phyloP scores from a whole-genome alignment of 2,329 filamentous ascomycete species.

The Cytospora paraplurivora region DNA sequence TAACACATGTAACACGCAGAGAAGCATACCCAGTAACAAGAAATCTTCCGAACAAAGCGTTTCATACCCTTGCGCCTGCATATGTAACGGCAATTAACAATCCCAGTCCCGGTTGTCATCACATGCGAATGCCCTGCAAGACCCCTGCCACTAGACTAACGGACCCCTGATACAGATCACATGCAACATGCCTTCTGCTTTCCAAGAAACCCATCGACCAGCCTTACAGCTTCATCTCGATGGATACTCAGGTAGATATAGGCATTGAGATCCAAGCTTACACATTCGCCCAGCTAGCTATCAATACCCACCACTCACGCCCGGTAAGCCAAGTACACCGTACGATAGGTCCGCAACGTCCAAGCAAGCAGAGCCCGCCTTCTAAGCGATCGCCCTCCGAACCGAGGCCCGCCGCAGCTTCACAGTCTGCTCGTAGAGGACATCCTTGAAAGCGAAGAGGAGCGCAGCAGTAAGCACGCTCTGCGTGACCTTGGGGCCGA shows the following conservation, averaged over 20 bases:
- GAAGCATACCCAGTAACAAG: background rate
- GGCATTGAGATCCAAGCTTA: background rate
- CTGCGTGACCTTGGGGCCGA: conserved; percentile 94
- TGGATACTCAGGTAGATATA: background rate
- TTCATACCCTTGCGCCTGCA: background rate
- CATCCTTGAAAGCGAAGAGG: conserved; percentile 97
- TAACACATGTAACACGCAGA: background rate
- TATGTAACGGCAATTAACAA: background rate
- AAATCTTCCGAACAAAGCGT: background rate
- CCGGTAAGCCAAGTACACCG: background rate
- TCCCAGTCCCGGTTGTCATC: background rate
- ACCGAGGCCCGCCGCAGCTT: conserved; percentile 57
- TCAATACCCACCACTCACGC: background rate
- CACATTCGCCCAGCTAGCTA: background rate
- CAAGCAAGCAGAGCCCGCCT: background rate
- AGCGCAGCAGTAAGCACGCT: conserved; percentile 96
- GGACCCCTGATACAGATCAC: too few species aligned
- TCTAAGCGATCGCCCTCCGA: conserved; percentile 39
- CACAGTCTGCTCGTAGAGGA: conserved; percentile 82
- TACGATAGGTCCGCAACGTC: background rate
- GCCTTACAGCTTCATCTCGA: background rate
- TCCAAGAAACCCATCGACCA: background rate
- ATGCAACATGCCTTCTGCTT: background rate
- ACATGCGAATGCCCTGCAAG: background rate
- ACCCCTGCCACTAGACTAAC: too few species aligned